Percentiles rank a stretch among this genome's conserved stretches.
Evolutionary conservation across 1,284 basidiomycete genomes (phyloP).

Genomic region (Phylloboletellus chloephorus): DNA sequence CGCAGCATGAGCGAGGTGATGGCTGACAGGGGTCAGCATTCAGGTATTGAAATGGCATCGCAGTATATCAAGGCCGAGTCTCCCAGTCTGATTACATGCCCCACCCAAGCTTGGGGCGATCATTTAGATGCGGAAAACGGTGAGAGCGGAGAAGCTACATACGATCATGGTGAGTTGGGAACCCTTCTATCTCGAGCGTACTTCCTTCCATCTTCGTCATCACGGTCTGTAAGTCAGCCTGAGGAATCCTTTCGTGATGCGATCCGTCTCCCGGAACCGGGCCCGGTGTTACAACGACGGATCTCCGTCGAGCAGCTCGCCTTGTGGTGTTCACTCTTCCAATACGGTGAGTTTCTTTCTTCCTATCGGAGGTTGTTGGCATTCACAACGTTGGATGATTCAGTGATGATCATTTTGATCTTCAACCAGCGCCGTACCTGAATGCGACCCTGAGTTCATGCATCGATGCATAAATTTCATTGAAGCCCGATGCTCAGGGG

Average conservation of each 20-base stretch:
- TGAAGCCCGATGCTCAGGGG: constrained; percentile 22
- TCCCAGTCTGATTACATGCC: too few relatives aligned
- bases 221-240: constrained; percentile 6
- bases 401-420: constrained; percentile 17
- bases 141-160: constrained; percentile 15
- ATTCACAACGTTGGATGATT: not conserved
- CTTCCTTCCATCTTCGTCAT: constrained; percentile 17
- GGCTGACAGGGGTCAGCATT: too few relatives aligned
- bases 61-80: too few relatives aligned
- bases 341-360: not conserved
- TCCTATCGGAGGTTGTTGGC: not conserved
- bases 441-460: constrained; percentile 29
- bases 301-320: not conserved
- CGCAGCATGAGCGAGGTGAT: constrained; percentile 15
- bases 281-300: constrained; percentile 12
- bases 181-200: constrained; percentile 10
- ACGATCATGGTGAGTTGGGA: constrained; percentile 9
- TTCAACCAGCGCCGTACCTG: constrained; percentile 18
- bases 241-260: constrained; percentile 11
- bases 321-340: not conserved
- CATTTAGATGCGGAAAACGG: constrained; percentile 10
- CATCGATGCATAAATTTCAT: constrained; percentile 20
- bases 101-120: constrained; percentile 10
- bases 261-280: constrained; percentile 21
- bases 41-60: too few relatives aligned